Percentiles rank a stretch among this genome's conserved stretches.
phyloP scores from a whole-genome alignment of 2,329 filamentous ascomycete genomes.

The Intubia oerlemansii region DNA sequence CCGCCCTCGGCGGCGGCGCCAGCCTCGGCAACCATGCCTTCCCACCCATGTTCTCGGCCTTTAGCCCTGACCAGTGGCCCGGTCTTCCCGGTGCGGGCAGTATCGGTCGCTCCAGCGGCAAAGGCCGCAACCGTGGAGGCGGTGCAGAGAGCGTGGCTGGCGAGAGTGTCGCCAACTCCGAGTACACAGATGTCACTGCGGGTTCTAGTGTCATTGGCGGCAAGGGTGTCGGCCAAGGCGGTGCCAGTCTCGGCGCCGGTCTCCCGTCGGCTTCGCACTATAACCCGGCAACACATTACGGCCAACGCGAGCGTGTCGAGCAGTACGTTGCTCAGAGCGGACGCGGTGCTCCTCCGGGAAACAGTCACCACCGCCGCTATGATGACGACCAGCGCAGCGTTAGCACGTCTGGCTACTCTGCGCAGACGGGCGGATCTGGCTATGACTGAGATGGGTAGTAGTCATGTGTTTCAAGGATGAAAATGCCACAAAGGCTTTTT shows the following conservation, averaged over 20 bases:
- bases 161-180: constrained; percentile 80
- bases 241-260: constrained; percentile 68
- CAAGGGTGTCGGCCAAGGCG: constrained; percentile 60
- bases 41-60: constrained; percentile 88
- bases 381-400: constrained; percentile 94
- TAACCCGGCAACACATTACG: constrained; percentile 37
- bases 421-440: constrained; percentile 52
- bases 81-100: constrained; percentile 44
- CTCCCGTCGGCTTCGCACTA: constrained; percentile 53
- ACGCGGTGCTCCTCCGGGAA: constrained; percentile 43
- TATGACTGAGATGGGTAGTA: constrained; percentile 36
- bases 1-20: constrained; percentile 68
- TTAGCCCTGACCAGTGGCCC: constrained; percentile 76
- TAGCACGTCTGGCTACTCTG: constrained; percentile 89
- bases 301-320: constrained; percentile 77
- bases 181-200: constrained; percentile 51
- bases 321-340: constrained; percentile 71
- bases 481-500: no score
- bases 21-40: constrained; percentile 47
- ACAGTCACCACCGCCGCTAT: constrained; percentile 47
- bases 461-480: no score
- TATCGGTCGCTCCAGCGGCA: constrained; percentile 38
- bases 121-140: constrained; percentile 38
- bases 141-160: constrained; percentile 59
- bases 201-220: constrained; percentile 58